Evolutionary conservation across 2,329 filamentous ascomycete genomes (phyloP).

Genomic region (Thermothelomyces thermophilus): DNA sequence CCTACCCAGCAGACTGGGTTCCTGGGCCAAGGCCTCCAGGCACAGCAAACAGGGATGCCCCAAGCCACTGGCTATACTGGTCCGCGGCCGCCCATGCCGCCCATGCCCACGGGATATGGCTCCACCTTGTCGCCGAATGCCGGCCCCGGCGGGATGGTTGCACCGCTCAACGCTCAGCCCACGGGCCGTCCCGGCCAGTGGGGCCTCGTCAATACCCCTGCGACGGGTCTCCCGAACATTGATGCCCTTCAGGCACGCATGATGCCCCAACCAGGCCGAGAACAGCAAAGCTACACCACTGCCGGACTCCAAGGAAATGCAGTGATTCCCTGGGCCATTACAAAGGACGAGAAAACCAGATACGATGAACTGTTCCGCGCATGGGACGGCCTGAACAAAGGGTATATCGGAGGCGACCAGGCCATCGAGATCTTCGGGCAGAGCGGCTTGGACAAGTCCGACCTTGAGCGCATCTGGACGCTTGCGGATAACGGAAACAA

Average conservation of each 20-base stretch:
- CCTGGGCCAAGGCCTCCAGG: constrained; percentile 54
- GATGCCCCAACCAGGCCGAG: constrained; percentile 94
- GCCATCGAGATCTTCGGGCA: constrained; percentile 97
- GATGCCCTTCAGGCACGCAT: constrained; percentile 87
- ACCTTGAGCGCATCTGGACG: constrained; percentile 91
- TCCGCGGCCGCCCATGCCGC: constrained; percentile 79
- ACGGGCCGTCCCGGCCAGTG: constrained; percentile 91
- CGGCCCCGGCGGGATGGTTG: constrained; percentile 56
- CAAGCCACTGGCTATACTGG: constrained; percentile 76
- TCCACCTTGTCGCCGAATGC: constrained; percentile 44
- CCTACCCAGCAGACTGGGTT: constrained; percentile 53
- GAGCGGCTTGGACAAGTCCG: constrained; percentile 83
- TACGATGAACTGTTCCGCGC: constrained; percentile 93
- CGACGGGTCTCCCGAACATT: constrained; percentile 85
- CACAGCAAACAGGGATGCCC: constrained; percentile 65
- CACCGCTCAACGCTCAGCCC: constrained; percentile 80
- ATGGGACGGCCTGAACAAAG: constrained; percentile 92
- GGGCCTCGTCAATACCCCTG: constrained; percentile 94
- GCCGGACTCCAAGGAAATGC: constrained; percentile 87
- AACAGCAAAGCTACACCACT: constrained; percentile 75
- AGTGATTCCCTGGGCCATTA: constrained; percentile 96
- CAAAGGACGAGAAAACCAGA: constrained; percentile 95
- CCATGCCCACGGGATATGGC: constrained; percentile 57
- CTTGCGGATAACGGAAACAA: constrained; percentile 90
- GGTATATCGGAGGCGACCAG: constrained; percentile 83